Conservation (phyloP, 805 yeast genomes). For the Zygotorulaspora danielsina region DNA sequence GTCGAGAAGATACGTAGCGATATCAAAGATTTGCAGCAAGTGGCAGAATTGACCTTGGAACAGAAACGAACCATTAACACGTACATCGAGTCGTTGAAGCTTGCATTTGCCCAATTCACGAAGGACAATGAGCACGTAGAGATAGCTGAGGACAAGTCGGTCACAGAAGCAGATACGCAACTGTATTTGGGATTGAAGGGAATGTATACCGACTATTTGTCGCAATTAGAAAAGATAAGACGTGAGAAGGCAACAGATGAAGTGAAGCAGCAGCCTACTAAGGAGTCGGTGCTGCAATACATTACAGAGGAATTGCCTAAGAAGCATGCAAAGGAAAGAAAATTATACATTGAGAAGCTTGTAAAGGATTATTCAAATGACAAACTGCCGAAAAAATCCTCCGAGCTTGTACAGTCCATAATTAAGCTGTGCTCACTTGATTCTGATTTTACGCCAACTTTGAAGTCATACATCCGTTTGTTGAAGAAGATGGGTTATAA, state of each 20-base stretch:
- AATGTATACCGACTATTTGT: slow-evolving; percentile 33
- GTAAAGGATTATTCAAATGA: slow-evolving; percentile 13
- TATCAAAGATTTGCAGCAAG: slow-evolving; percentile 19
- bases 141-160: slow-evolving; percentile 15
- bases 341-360: slow-evolving; percentile 25
- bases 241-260: slow-evolving; percentile 11
- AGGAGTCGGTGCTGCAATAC: slow-evolving; percentile 17
- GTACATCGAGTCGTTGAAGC: slow-evolving; percentile 23
- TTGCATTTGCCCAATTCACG: slow-evolving; percentile 24
- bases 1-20: slow-evolving; percentile 31
- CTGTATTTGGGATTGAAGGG: slow-evolving; percentile 29
- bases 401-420: slow-evolving; percentile 17
- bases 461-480: slow-evolving; percentile 23
- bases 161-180: slow-evolving; percentile 30
- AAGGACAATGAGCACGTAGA: slow-evolving; percentile 32
- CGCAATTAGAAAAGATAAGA: slow-evolving; percentile 23
- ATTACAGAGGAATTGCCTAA: slow-evolving; percentile 26
- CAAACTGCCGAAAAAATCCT: slow-evolving; percentile 11
- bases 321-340: slow-evolving; percentile 26
- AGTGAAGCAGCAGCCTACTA: slow-evolving; percentile 5
- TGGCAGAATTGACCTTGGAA: slow-evolving; percentile 11
- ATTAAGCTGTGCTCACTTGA: slow-evolving; percentile 26
- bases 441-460: slow-evolving; percentile 24
- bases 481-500: slow-evolving; percentile 24
- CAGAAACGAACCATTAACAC: slow-evolving; percentile 20